Base-by-base conservation (phyloP, 257 asterid genomes). In the Fraxinus cuspidata region DNA sequence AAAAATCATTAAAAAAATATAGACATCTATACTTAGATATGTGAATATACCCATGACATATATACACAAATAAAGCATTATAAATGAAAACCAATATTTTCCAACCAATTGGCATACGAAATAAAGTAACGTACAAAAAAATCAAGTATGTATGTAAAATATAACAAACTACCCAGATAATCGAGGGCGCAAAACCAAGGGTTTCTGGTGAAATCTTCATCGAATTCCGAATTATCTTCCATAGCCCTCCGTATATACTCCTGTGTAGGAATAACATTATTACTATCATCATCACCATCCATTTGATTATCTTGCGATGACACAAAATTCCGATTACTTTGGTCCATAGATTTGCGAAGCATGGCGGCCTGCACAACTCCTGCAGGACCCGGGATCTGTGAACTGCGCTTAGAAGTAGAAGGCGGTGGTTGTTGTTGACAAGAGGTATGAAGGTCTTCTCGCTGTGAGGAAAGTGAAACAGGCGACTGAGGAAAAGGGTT, bases 361-460 rank as follows among this genome's bases (percentile, higher is more conserved):
- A 93, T 88, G 3, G 98, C 98, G 7, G 89, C 76, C 35, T 89
- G 94, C n/a, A 93, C 91, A 44, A 90, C 86, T 18, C 90, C 97
- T 15, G 98, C 98, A 16, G 98, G 98, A 0, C 98, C 98, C 1
- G 98, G 97, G 74, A 93, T 92, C 69, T 60, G 85, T 15, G 76
- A 80, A 32, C 74, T 77, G 75, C 65, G 79, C 53, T 15, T 51
- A 42, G 87, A 60, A 71, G 78, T 11, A 67, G 87, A 80, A 28
- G 79, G 34, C 34, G 71, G 71, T 58, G 76, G 84, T 77, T 37
- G 76, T 73, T 75, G 69, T 63, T 63, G 69, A 63, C 7, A 63
- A 63, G 69, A 13, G 35, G 0, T 27, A 27, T 12, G 72, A 72
- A 10, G 35, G 40, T 78, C 71, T 29, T 70, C 75, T 42, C 23